Evolutionary conservation across 305 asterid genomes (phyloP).

Genomic region (Rubia occidens): DNA sequence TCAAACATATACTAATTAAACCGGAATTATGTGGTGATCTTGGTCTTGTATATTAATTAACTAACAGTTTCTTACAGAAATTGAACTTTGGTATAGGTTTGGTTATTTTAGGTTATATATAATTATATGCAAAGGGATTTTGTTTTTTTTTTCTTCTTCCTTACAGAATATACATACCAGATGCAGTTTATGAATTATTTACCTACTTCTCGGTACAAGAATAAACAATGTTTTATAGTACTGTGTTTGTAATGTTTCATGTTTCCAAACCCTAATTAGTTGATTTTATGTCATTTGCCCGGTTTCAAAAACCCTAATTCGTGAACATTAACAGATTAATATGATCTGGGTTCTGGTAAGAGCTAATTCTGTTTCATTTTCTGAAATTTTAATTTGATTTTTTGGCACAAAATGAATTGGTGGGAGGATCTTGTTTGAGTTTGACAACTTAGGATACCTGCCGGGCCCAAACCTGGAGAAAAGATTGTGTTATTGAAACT

Average conservation of each 20-base stretch:
- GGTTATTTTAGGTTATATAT: conserved; percentile 7
- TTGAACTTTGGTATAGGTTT: conserved; percentile 10
- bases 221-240: neutral
- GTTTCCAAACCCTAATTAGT: neutral
- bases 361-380: neutral
- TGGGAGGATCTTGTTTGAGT: neutral
- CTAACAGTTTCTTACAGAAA: conserved; percentile 16
- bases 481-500: conserved; percentile 6
- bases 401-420: neutral
- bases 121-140: conserved; percentile 7
- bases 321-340: no score
- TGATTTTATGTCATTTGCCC: neutral
- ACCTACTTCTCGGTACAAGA: neutral
- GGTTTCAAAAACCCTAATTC: no score
- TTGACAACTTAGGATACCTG: conserved; percentile 7
- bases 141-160: conserved; percentile 2
- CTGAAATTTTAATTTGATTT: neutral
- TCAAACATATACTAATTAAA: neutral
- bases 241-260: neutral
- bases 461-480: conserved; percentile 5
- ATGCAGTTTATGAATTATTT: neutral
- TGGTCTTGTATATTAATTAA: conserved; percentile 24
- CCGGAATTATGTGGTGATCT: conserved; percentile 8
- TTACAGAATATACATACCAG: conserved; percentile 1
- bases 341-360: no score